Evolutionary conservation across 225 moss, liverwort and hornwort species (phyloP).

Genomic region (Polytrichum formosum): DNA sequence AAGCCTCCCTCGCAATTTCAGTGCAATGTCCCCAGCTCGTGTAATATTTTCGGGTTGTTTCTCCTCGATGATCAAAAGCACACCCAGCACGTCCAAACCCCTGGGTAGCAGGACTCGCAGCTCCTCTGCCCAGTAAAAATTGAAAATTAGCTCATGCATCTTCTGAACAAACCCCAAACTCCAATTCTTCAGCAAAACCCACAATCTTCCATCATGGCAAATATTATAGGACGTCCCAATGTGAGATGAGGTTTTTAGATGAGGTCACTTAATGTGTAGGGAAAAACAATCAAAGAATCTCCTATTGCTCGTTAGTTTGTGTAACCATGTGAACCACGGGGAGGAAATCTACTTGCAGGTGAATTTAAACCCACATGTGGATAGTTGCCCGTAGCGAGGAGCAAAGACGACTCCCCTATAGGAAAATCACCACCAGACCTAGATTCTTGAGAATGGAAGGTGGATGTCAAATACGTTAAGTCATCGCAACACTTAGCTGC

Average conservation of each 20-base stretch:
- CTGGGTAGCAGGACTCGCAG: slow-evolving; percentile 38
- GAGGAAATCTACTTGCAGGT: no score
- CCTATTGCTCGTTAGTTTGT: no score
- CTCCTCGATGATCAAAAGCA: slow-evolving; percentile 17
- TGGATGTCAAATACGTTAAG: no score
- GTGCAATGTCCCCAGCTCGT: slow-evolving; percentile 23
- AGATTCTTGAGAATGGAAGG: no score
- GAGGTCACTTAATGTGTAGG: background rate
- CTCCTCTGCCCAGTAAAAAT: slow-evolving; percentile 29
- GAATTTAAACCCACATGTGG: no score
- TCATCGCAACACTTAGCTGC: no score
- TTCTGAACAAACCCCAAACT: background rate
- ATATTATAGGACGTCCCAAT: background rate
- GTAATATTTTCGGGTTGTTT: slow-evolving; percentile 12
- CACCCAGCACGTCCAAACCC: slow-evolving; percentile 46
- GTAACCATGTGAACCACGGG: no score
- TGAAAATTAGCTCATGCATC: background rate
- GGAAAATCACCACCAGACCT: no score
- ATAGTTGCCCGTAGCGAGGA: no score
- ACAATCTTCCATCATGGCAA: background rate
- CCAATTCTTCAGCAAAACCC: background rate
- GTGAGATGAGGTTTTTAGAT: background rate
- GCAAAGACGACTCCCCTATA: no score
- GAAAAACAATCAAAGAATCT: background rate
- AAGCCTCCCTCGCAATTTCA: slow-evolving; percentile 34